Conservation (phyloP, 179 eudicot genomes). For the Spinacia oleracea region DNA sequence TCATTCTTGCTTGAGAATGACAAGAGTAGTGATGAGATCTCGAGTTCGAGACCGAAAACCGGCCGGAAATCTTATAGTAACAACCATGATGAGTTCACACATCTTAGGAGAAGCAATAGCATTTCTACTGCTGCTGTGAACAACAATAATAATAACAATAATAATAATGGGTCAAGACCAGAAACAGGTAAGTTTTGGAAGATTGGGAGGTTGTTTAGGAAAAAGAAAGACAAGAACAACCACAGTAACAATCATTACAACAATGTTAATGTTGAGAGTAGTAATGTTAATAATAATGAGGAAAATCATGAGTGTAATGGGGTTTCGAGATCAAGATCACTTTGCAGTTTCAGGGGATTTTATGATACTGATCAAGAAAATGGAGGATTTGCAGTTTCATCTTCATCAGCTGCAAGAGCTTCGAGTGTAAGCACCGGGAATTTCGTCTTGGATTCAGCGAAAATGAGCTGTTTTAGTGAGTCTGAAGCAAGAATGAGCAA, state of each 20-base stretch:
- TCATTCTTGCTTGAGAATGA: conserved; percentile 75
- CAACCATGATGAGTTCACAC: conserved; percentile 23
- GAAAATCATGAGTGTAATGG: conserved; percentile 50
- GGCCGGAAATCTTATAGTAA: conserved; percentile 1
- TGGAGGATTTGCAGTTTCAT: conserved; percentile 41
- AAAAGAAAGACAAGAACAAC: conserved; percentile 41
- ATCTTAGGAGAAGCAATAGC: conserved; percentile 61
- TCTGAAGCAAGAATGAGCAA: conserved; percentile 64
- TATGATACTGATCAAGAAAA: conserved; percentile 40
- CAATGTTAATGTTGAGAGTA: neutral
- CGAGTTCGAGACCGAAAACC: conserved; percentile 18
- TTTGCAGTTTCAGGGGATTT: conserved; percentile 58
- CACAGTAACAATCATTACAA: neutral
- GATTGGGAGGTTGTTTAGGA: conserved; percentile 65
- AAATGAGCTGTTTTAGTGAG: conserved; percentile 51
- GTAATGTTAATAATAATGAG: conserved; percentile 35
- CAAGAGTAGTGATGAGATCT: neutral
- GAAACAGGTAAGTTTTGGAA: conserved; percentile 53
- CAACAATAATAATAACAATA: conserved; percentile 16
- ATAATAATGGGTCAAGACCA: conserved; percentile 9
- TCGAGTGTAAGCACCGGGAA: conserved; percentile 65
- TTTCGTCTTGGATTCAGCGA: conserved; percentile 46
- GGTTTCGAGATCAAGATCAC: conserved; percentile 73
- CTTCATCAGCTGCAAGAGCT: conserved; percentile 63
- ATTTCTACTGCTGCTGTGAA: conserved; percentile 38